These are phyloP conservation scores for Neospora caninum DNA, from an alignment of 169 alveolate species.

Conservation along the genomic window DNA sequence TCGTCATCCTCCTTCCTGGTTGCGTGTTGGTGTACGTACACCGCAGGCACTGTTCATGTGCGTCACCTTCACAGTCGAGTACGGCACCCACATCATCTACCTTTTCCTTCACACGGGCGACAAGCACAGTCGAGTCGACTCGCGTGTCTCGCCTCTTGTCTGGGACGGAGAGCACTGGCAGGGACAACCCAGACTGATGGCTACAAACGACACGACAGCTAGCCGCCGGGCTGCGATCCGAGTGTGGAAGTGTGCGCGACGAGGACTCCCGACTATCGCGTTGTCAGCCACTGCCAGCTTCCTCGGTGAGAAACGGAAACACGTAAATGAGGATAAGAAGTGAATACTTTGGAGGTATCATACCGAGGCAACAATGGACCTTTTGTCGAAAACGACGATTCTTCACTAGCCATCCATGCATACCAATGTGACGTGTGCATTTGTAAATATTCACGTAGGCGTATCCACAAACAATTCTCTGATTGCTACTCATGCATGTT, in stretches of 20 bases:
- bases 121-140: background rate
- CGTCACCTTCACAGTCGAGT: conserved; percentile 1
- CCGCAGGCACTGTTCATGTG: conserved; percentile 4
- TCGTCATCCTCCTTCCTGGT: no score
- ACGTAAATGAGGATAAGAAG: no score
- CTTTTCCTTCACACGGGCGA: background rate
- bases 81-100: background rate
- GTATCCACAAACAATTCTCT: no score
- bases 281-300: background rate
- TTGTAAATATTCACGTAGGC: no score
- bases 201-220: background rate
- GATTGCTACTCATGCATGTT: no score
- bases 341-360: no score
- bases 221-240: conserved; percentile 2
- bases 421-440: no score
- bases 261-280: background rate
- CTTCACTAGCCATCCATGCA: no score
- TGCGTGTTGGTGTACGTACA: no score
- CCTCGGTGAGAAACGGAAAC: background rate
- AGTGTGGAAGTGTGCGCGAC: background rate
- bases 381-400: no score
- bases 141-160: background rate
- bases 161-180: background rate
- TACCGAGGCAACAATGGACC: no score
- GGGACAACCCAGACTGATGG: background rate